Conservation (phyloP, 352 stramenopile species). For the Phytophthora capsici region DNA sequence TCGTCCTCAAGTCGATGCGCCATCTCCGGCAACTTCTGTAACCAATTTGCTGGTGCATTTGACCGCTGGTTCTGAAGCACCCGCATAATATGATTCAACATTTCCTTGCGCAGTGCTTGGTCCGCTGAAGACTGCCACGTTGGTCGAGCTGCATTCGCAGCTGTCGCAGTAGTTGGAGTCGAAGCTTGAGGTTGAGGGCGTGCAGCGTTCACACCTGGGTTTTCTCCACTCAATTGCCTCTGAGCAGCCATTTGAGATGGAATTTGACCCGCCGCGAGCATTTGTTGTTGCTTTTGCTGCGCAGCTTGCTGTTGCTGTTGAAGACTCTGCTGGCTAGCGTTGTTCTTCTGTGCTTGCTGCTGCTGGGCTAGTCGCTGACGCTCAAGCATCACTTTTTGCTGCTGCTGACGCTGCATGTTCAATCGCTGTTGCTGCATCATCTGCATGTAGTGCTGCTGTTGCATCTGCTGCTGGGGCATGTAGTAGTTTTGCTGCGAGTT, state of each 20-base stretch:
- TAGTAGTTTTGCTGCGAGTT: slow-evolving; percentile 73
- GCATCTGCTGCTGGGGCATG: slow-evolving; percentile 73
- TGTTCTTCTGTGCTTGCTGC: slow-evolving; percentile 38
- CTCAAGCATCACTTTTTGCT: slow-evolving; percentile 40
- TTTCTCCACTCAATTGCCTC: slow-evolving; percentile 38
- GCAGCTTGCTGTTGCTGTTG: slow-evolving; percentile 42
- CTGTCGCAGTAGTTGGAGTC: slow-evolving; percentile 13
- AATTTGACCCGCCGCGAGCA: slow-evolving; percentile 34
- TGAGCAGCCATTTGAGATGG: slow-evolving; percentile 36
- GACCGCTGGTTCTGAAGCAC: slow-evolving; percentile 95
- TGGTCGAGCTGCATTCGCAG: slow-evolving; percentile 34
- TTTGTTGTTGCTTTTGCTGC: slow-evolving; percentile 50
- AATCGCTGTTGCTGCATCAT: slow-evolving; percentile 48
- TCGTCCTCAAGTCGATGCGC: slow-evolving; percentile 97
- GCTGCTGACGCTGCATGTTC: slow-evolving; percentile 47
- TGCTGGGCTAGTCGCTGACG: slow-evolving; percentile 43
- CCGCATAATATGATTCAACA: slow-evolving; percentile 93
- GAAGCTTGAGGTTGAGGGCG: slow-evolving; percentile 31
- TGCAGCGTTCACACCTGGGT: slow-evolving; percentile 25
- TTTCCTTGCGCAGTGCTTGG: slow-evolving; percentile 79
- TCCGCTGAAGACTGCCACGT: slow-evolving; percentile 78
- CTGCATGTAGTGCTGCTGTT: slow-evolving; percentile 85
- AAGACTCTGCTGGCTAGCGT: slow-evolving; percentile 24
- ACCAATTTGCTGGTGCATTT: slow-evolving; percentile 96
- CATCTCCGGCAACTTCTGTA: slow-evolving; percentile 98